Base-by-base conservation (phyloP, 192 early-diverging fungal species). In the Spinellus fusiger region DNA sequence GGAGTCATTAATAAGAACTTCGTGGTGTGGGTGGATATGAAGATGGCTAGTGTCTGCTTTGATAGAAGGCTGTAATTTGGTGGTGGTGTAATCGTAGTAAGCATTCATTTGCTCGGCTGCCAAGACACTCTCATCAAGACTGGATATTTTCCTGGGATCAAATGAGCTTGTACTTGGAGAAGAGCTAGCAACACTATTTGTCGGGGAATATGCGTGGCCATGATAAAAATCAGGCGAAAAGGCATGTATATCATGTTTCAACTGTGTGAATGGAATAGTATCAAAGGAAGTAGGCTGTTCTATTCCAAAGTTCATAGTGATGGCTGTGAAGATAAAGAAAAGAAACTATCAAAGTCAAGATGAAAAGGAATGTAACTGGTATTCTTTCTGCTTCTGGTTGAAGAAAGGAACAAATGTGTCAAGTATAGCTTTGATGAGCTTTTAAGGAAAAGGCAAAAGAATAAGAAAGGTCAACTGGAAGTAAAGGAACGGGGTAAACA, bases 161-260 rank as follows among this genome's bases (percentile, higher is more conserved):
- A 44, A 49, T 32, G 47, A 50, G 15, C 8, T 27, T 25, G 8
- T 51, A 46, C 56, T 58, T n/a, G n/a, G n/a, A n/a, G n/a, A n/a
- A 22, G 29, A 35, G 32, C 59, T 61, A 33, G 59, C 35, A 12
- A 61, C 31, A 51, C 48, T 61, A 23, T 61, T 50, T 26, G 59
- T 38, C n/a, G 59, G 59, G 15, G 59, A 61, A 33, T 35, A 29
- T n/a, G 6, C 29, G 23, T 49, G 59, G 34, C 23, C 22, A 50
- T 44, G 35, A 27, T 3, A 48, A n/a, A 35, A 51, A 23, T 61
- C 59, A n/a, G 59, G 59, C 9, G 59, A 61, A 18, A 27, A 47
- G 10, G 35, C 38, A 40, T 29, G 37, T 44, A 44, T 44, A 18
- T 44, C 40, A 44, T 18, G 13, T 44, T 44, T 44, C 15, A 44